Base-by-base conservation (phyloP, 129 eudicot species). In the Escallonia herrerae region DNA sequence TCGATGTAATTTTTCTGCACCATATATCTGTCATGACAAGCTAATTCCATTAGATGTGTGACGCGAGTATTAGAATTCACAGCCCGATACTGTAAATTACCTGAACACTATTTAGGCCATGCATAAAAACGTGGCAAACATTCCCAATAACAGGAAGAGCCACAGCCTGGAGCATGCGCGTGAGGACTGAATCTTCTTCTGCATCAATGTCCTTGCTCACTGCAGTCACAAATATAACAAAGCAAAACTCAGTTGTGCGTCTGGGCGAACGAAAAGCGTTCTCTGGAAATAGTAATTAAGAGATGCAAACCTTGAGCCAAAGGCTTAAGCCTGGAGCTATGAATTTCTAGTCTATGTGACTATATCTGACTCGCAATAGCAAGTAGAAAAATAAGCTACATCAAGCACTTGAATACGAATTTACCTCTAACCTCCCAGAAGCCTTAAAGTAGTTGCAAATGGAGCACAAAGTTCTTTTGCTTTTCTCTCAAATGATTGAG, bases 111-210 rank as follows among this genome's bases (percentile, higher is more conserved):
- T 89, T 89, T 11, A 89, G 80, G 14, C 96, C 96, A 60, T 85
- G 93, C 96, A 89, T 89, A 71, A 89, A 89, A 56, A 89, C 93
- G 80, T 85, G 87, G 66, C 96, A 89, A 74, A 89, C 93, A 71
- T 88, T 82, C 62, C 96, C 96, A 64, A 88, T 56, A 47, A 85
- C 79, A 55, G 96, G 96, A 66, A 85, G 89, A 65, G 93, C 96
- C 53, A 88, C 78, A 72, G 89, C 93, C 68, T 88, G 93, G 60
- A 88, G 83, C 83, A 80, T 73, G 53, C 86, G 83, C 41, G 81
- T 75, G 58, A 88, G 75, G 68, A 81, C 82, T 3, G 96, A 84
- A 63, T 88, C 93, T 56, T 66, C 83, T 66, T 80, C 86, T n/a
- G 76, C 68, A 74, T 75, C 87, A 11, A 82, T 62, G 33, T 80